Conservation (phyloP, 2,329 filamentous ascomycete species). For the Chrysoporthe austroafricana region DNA sequence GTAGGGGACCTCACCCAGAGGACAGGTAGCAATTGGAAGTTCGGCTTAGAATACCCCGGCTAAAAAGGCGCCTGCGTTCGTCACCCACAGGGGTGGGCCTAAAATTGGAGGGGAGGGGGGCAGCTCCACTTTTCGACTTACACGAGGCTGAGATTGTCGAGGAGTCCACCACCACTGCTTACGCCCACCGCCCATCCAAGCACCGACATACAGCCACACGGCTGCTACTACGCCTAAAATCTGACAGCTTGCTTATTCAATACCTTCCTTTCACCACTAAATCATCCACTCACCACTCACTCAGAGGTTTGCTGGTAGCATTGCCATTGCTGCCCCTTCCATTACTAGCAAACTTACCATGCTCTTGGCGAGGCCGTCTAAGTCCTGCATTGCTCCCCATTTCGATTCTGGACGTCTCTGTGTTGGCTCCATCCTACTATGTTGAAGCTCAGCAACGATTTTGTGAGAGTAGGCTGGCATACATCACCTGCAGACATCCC, state of each 20-base stretch:
- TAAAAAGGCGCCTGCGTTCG: conserved; percentile 5
- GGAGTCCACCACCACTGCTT: neutral
- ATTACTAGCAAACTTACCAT: neutral
- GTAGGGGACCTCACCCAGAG: neutral
- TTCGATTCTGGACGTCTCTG: neutral
- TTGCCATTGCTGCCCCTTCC: neutral
- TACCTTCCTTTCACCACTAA: neutral
- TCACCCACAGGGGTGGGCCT: conserved; percentile 10
- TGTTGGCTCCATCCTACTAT: neutral
- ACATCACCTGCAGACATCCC: neutral
- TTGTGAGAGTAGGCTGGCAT: neutral
- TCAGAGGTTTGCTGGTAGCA: neutral
- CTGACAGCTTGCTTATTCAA: neutral
- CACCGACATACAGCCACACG: neutral
- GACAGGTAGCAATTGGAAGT: conserved; percentile 10
- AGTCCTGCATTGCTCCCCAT: neutral
- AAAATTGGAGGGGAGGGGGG: neutral
- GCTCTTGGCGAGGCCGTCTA: neutral
- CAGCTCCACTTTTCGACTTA: conserved; percentile 10
- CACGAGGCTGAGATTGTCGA: conserved; percentile 9
- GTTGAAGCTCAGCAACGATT: too few relatives aligned
- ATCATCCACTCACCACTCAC: neutral
- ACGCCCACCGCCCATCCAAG: neutral
- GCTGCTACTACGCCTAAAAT: neutral
- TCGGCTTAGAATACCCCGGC: neutral